phyloP scores from a whole-genome alignment of 768 basidiomycete species.

The Suillus variegatus region DNA sequence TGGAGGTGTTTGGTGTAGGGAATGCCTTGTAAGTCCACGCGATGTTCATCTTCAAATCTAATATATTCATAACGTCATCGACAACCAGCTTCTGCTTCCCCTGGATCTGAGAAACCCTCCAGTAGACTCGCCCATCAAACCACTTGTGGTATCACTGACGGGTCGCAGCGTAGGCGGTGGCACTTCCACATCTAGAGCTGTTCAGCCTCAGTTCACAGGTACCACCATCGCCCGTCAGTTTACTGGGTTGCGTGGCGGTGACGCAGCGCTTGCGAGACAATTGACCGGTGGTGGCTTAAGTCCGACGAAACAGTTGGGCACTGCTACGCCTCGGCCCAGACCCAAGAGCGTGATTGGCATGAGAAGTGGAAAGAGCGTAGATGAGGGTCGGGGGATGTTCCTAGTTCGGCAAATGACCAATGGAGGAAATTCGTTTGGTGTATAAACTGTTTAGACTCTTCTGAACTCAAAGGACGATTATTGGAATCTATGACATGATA shows the following conservation, averaged over 20 bases:
- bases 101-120: constrained; percentile 47
- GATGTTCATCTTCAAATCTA: background rate
- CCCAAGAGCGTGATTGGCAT: constrained; percentile 82
- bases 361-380: constrained; percentile 59
- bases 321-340: constrained; percentile 48
- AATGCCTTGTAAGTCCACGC: constrained; percentile 64
- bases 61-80: constrained; percentile 13
- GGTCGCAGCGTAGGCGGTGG: constrained; percentile 34
- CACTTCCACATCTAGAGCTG: constrained; percentile 28
- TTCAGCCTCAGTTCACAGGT: constrained; percentile 64
- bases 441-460: constrained; percentile 18
- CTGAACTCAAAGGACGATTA: background rate
- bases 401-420: constrained; percentile 82
- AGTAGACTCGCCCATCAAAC: constrained; percentile 51
- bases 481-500: background rate
- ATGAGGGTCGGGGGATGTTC: constrained; percentile 71
- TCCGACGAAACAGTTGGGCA: constrained; percentile 69
- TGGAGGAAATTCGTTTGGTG: constrained; percentile 29
- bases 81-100: constrained; percentile 56
- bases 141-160: constrained; percentile 47
- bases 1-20: constrained; percentile 80
- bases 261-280: constrained; percentile 45
- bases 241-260: constrained; percentile 55
- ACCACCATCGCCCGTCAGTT: constrained; percentile 78
- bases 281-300: constrained; percentile 69